A percentile compares a stretch with the other conserved stretches of the same genome.
These are phyloP conservation scores for Hibiscus syriacus DNA, from an alignment of 345 rosid species.

Conservation along the genomic window DNA sequence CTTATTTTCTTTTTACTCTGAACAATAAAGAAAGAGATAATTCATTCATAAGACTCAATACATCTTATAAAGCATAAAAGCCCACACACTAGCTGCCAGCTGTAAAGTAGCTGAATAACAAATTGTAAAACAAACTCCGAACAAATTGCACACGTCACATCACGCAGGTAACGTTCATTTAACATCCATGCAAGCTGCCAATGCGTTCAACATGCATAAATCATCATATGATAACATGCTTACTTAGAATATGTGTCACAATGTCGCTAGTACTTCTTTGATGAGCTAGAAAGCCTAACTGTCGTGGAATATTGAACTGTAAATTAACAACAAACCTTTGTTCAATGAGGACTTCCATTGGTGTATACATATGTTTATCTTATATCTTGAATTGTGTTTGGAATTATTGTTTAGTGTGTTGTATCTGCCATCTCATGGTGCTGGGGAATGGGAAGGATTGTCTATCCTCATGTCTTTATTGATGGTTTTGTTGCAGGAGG, in stretches of 20 bases:
- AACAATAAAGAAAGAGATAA: too few relatives aligned
- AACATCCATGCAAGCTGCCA: too few relatives aligned
- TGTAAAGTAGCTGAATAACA: too few relatives aligned
- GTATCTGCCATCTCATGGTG: not conserved
- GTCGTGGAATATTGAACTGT: not conserved
- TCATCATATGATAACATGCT: too few relatives aligned
- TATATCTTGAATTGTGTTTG: not conserved
- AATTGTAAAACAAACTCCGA: too few relatives aligned
- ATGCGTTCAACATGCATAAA: too few relatives aligned
- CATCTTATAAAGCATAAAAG: too few relatives aligned
- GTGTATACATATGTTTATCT: not conserved
- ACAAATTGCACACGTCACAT: too few relatives aligned
- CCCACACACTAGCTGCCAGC: too few relatives aligned
- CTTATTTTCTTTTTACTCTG: too few relatives aligned
- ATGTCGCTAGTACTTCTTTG: not conserved
- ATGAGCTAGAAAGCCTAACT: not conserved
- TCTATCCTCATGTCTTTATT: conserved; percentile 12
- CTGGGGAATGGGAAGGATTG: not conserved
- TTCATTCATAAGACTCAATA: too few relatives aligned
- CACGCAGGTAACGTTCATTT: too few relatives aligned
- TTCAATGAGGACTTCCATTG: not conserved
- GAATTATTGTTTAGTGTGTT: not conserved
- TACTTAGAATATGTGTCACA: not conserved
- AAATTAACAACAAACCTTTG: not conserved
- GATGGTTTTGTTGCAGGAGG: conserved; percentile 50